Percentiles rank a stretch among this genome's conserved stretches.
Evolutionary conservation across 1,284 basidiomycete species (phyloP).

Genomic region (Agaricales sp.): DNA sequence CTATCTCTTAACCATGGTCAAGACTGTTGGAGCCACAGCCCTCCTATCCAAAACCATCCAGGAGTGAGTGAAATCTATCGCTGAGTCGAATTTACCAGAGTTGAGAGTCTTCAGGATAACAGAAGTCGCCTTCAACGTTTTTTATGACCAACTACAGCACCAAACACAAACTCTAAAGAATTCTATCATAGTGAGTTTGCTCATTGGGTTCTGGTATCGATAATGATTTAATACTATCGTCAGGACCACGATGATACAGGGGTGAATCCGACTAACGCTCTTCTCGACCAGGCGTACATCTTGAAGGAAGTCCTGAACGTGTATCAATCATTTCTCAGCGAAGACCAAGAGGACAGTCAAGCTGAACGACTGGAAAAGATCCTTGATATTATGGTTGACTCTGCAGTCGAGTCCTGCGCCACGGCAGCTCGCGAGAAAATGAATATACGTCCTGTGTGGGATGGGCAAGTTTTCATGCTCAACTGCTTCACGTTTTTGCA

Average conservation of each 20-base stretch:
- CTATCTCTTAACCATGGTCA: slow-evolving; percentile 85
- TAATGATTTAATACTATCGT: slow-evolving; percentile 1
- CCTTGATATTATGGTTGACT: slow-evolving; percentile 75
- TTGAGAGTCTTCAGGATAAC: slow-evolving; percentile 48
- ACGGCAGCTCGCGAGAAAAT: slow-evolving; percentile 61
- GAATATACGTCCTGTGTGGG: slow-evolving; percentile 51
- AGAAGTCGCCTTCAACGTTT: slow-evolving; percentile 69
- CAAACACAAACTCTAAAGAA: slow-evolving; percentile 71
- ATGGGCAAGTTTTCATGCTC: slow-evolving; percentile 70
- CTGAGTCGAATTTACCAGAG: background rate
- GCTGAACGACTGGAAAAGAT: slow-evolving; percentile 57
- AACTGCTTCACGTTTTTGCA: slow-evolving; percentile 79
- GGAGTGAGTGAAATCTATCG: slow-evolving; percentile 47
- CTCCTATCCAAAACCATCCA: slow-evolving; percentile 67
- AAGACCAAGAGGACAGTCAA: slow-evolving; percentile 40
- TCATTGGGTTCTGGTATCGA: background rate
- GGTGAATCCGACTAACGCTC: slow-evolving; percentile 64
- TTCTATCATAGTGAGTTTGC: slow-evolving; percentile 51
- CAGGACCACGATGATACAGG: slow-evolving; percentile 71
- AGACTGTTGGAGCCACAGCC: slow-evolving; percentile 81
- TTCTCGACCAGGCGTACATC: slow-evolving; percentile 76
- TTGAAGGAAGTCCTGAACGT: slow-evolving; percentile 84
- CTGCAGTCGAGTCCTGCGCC: slow-evolving; percentile 69
- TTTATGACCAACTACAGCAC: slow-evolving; percentile 77
- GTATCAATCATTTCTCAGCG: slow-evolving; percentile 74